A percentile compares a stretch with the other conserved stretches of the same genome.
Conservation (phyloP, 108 stramenopile species). For the Craspedostauros australis region DNA sequence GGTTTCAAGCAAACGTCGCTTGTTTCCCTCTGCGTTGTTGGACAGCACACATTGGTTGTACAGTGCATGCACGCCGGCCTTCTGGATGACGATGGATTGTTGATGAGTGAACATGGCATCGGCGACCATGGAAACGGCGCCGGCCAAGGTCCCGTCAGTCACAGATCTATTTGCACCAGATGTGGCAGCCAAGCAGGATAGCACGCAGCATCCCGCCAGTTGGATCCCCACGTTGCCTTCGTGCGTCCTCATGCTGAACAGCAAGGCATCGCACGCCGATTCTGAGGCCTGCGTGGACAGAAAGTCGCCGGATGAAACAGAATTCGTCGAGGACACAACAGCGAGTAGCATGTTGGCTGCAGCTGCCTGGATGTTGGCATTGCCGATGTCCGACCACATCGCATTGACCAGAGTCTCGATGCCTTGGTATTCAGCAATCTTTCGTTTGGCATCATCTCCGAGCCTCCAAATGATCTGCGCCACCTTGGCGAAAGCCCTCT, state of each 20-base stretch:
- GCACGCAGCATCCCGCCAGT: constrained; percentile 25
- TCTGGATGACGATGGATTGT: constrained; percentile 13
- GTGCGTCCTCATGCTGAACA: constrained; percentile 43
- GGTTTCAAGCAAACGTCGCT: constrained; percentile 16
- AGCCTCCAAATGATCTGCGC: constrained; percentile 6
- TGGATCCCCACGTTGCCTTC: constrained; percentile 19
- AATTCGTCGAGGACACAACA: constrained; percentile 11
- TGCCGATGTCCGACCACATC: constrained; percentile 32
- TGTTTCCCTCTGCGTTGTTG: constrained; percentile 25
- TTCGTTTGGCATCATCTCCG: constrained; percentile 6
- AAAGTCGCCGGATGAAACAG: constrained; percentile 5
- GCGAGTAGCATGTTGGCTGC: constrained; percentile 25
- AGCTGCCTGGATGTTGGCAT: constrained; percentile 23
- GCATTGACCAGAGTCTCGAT: constrained; percentile 14
- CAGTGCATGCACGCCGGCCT: constrained; percentile 37
- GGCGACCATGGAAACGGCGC: constrained; percentile 25
- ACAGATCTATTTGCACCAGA: constrained; percentile 16
- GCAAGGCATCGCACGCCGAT: constrained; percentile 28
- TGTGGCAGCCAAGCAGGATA: constrained; percentile 32
- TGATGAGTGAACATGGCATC: constrained; percentile 28
- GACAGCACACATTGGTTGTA: constrained; percentile 36
- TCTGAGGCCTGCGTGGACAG: constrained; percentile 14
- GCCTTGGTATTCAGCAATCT: constrained; percentile 12
- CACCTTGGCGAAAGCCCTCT: constrained; percentile 11
- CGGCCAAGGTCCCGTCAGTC: constrained; percentile 31